These are phyloP conservation scores for Fusarium sp. DNA, from an alignment of 2,329 filamentous ascomycete species.

Conservation along the genomic window DNA sequence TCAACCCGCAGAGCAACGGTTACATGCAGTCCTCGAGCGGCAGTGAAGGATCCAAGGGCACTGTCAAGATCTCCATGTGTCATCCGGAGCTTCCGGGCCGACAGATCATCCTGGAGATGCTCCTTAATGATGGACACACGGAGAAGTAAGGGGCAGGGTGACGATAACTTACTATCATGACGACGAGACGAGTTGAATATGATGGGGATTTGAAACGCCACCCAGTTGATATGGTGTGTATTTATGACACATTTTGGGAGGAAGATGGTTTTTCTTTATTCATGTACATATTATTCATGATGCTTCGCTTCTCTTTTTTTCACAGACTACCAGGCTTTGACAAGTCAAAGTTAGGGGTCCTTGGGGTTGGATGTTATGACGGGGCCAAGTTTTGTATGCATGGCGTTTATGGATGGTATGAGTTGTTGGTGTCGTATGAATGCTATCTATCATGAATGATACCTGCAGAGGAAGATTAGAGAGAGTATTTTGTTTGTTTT, in stretches of 20 bases:
- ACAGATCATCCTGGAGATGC: constrained; percentile 89
- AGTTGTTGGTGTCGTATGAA: constrained; percentile 20
- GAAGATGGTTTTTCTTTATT: constrained; percentile 11
- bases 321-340: background rate
- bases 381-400: constrained; percentile 21
- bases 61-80: constrained; percentile 93
- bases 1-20: constrained; percentile 47
- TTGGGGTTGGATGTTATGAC: constrained; percentile 31
- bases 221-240: constrained; percentile 6
- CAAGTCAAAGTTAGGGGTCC: constrained; percentile 3
- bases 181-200: constrained; percentile 7
- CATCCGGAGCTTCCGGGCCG: constrained; percentile 85
- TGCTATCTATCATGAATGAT: constrained; percentile 35
- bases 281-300: constrained; percentile 30
- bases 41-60: constrained; percentile 67
- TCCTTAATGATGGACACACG: constrained; percentile 84
- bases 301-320: constrained; percentile 10
- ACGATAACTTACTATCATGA: constrained; percentile 16
- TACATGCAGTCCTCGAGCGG: constrained; percentile 48
- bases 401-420: constrained; percentile 35
- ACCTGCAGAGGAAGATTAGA: constrained; percentile 25
- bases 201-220: constrained; percentile 11
- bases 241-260: constrained; percentile 1
- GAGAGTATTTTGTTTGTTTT: constrained; percentile 18
- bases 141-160: constrained; percentile 49